These are phyloP conservation scores for Melampsora larici-populina DNA, from an alignment of 1,284 basidiomycete species.

Conservation along the genomic window DNA sequence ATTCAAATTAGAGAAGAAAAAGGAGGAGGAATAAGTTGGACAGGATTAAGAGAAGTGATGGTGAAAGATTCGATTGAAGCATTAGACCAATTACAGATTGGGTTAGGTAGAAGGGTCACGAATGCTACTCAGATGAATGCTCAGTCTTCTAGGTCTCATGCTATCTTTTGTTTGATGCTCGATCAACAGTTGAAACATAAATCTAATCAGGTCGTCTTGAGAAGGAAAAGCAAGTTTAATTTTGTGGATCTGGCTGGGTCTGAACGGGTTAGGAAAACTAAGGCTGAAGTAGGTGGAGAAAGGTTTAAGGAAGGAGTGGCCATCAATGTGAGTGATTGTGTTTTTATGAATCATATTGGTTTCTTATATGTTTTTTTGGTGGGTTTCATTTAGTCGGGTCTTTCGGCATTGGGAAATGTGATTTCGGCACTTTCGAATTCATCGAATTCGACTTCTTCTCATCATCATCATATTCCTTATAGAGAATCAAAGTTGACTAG, in stretches of 20 bases:
- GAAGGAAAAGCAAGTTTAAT: slow-evolving; percentile 28
- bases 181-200: not conserved
- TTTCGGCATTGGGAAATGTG: slow-evolving; percentile 29
- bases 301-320: slow-evolving; percentile 41
- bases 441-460: not conserved
- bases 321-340: slow-evolving; percentile 22
- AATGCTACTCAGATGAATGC: slow-evolving; percentile 19
- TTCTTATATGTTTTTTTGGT: not conserved
- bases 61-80: not conserved
- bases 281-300: slow-evolving; percentile 21
- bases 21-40: slow-evolving; percentile 17
- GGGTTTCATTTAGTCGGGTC: slow-evolving; percentile 30
- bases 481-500: slow-evolving; percentile 33
- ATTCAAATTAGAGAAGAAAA: slow-evolving; percentile 1
- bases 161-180: slow-evolving; percentile 25
- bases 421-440: slow-evolving; percentile 23
- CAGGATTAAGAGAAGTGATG: slow-evolving; percentile 3
- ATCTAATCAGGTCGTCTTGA: not conserved
- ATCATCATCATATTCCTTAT: slow-evolving; percentile 36
- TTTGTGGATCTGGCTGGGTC: slow-evolving; percentile 40
- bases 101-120: slow-evolving; percentile 9
- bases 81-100: slow-evolving; percentile 12
- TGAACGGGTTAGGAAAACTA: slow-evolving; percentile 25
- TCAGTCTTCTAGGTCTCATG: slow-evolving; percentile 33
- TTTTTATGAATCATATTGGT: not conserved